phyloP scores from a whole-genome alignment of 2,329 filamentous ascomycete genomes.

The Sporothrix schenckii region DNA sequence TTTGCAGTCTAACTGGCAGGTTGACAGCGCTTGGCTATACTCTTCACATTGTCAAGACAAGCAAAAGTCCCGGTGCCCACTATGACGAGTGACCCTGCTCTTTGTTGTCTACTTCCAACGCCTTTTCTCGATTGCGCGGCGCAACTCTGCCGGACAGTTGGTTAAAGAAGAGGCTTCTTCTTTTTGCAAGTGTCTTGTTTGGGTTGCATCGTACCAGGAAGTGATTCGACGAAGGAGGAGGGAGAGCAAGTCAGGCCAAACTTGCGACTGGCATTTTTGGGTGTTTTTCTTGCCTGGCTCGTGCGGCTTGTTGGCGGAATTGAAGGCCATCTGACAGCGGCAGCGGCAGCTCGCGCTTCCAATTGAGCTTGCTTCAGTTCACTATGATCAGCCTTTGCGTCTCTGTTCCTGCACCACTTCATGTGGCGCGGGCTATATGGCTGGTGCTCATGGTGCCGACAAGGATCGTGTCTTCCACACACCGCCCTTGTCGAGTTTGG shows the following conservation, averaged over 20 bases:
- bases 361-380: not conserved
- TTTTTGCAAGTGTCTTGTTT: constrained; percentile 16
- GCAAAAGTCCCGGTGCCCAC: not conserved
- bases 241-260: constrained; percentile 9
- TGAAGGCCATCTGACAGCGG: not conserved
- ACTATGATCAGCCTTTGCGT: not conserved
- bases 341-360: not conserved
- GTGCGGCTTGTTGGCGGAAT: not conserved
- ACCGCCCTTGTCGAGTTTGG: constrained; percentile 35
- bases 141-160: not conserved
- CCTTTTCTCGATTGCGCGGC: not conserved
- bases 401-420: constrained; percentile 15
- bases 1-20: constrained; percentile 17
- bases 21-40: not conserved
- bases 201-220: constrained; percentile 31
- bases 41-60: not conserved
- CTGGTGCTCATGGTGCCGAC: constrained; percentile 24
- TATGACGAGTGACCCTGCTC: not conserved
- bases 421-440: constrained; percentile 30
- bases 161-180: not conserved
- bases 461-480: constrained; percentile 33
- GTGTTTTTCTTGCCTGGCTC: constrained; percentile 5
- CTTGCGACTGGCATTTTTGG: constrained; percentile 8
- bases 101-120: not conserved
- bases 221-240: constrained; percentile 30